These are phyloP conservation scores for Amylocystis lapponica DNA, from an alignment of 768 basidiomycete species.

Conservation along the genomic window DNA sequence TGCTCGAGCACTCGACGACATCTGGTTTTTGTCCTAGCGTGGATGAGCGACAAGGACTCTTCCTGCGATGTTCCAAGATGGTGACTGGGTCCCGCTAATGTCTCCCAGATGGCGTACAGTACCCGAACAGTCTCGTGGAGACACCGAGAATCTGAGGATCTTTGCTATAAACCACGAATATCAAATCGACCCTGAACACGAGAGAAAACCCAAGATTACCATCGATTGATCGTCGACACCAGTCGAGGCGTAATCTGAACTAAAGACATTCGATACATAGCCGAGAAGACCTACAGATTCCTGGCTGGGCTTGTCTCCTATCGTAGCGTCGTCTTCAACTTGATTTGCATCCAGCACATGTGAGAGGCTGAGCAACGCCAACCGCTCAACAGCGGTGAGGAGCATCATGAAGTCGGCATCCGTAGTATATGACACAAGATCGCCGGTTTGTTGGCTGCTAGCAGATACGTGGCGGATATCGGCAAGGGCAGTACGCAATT, in stretches of 20 bases:
- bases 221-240: conserved; percentile 49
- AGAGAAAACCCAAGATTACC: conserved; percentile 33
- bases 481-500: conserved; percentile 50
- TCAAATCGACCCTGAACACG: background rate
- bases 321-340: conserved; percentile 50
- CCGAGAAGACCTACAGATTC: conserved; percentile 73
- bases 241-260: conserved; percentile 51
- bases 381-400: conserved; percentile 76
- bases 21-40: conserved; percentile 57
- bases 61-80: conserved; percentile 47
- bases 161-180: conserved; percentile 40
- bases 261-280: conserved; percentile 89
- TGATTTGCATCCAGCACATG: conserved; percentile 44
- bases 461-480: conserved; percentile 46
- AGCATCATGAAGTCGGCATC: conserved; percentile 85
- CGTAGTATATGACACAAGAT: conserved; percentile 47
- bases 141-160: conserved; percentile 69
- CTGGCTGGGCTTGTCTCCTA: conserved; percentile 44
- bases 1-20: conserved; percentile 80
- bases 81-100: conserved; percentile 32
- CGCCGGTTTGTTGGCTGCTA: conserved; percentile 31
- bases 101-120: conserved; percentile 71
- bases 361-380: conserved; percentile 68
- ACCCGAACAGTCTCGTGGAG: conserved; percentile 80
- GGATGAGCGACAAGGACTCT: conserved; percentile 65